A percentile compares a stretch with the other conserved stretches of the same genome.
Conservation (phyloP, 768 basidiomycete genomes). For the Tylopilus vinaceipallidus region DNA sequence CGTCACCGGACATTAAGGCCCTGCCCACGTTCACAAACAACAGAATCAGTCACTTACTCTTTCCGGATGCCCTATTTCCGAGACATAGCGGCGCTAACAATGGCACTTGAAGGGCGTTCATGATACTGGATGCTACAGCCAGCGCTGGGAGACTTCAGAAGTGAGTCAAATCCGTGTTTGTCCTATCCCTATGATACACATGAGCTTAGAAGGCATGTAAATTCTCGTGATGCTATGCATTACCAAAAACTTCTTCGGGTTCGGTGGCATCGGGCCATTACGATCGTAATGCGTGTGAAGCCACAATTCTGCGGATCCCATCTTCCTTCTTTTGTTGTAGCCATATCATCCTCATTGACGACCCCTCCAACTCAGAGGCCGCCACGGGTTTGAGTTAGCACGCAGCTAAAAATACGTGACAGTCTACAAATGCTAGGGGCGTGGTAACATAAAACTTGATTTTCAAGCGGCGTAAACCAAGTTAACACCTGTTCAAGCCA, state of each 20-base stretch:
- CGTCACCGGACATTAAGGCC: constrained; percentile 12
- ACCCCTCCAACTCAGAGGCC: constrained; percentile 16
- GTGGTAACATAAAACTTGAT: constrained; percentile 37
- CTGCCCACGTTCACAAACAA: constrained; percentile 20
- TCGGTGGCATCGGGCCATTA: constrained; percentile 14
- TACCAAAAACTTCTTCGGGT: constrained; percentile 15
- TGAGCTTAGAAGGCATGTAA: too few species aligned
- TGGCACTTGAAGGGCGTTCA: too few species aligned
- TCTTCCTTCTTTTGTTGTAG: constrained; percentile 6
- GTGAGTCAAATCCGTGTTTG: constrained; percentile 5
- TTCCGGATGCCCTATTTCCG: not conserved
- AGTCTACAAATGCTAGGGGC: constrained; percentile 10
- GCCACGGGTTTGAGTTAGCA: constrained; percentile 6
- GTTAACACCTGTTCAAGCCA: constrained; percentile 29
- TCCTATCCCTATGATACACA: constrained; percentile 6
- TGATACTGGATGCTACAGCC: constrained; percentile 23
- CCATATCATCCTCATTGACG: constrained; percentile 10
- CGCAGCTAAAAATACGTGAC: not conserved
- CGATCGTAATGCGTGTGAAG: constrained; percentile 8
- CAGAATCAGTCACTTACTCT: not conserved
- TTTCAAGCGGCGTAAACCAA: constrained; percentile 41
- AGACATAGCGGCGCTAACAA: too few species aligned
- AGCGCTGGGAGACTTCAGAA: constrained; percentile 10
- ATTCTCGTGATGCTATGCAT: too few species aligned
- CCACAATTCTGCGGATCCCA: constrained; percentile 16